These are phyloP conservation scores for Aspergillus unguis DNA, from an alignment of 2,329 filamentous ascomycete species.

Conservation along the genomic window DNA sequence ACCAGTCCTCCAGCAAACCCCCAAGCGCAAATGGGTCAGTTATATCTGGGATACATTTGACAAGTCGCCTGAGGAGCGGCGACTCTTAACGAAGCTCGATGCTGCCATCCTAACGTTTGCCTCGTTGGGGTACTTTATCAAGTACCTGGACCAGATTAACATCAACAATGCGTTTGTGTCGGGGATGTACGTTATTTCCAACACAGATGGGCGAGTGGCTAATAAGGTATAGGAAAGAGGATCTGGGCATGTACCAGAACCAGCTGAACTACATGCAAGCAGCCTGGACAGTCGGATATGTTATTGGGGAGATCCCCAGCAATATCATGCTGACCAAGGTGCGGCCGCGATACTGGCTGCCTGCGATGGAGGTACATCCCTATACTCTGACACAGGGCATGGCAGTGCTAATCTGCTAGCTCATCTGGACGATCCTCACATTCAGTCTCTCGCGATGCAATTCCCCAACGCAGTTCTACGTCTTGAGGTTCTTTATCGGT, in stretches of 20 bases:
- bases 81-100: slow-evolving; percentile 51
- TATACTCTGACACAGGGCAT: neutral
- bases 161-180: slow-evolving; percentile 49
- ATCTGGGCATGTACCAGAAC: slow-evolving; percentile 52
- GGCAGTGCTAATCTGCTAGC: slow-evolving; percentile 18
- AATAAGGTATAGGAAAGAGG: slow-evolving; percentile 45
- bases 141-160: slow-evolving; percentile 47
- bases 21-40: slow-evolving; percentile 42
- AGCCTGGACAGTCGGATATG: slow-evolving; percentile 60
- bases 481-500: slow-evolving; percentile 50
- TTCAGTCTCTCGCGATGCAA: slow-evolving; percentile 44
- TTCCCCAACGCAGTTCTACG: slow-evolving; percentile 45
- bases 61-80: slow-evolving; percentile 49
- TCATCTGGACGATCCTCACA: slow-evolving; percentile 51
- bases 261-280: slow-evolving; percentile 56
- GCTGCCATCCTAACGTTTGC: slow-evolving; percentile 49
- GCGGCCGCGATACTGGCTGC: slow-evolving; percentile 49
- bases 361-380: slow-evolving; percentile 41
- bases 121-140: slow-evolving; percentile 49
- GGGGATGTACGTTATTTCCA: slow-evolving; percentile 37
- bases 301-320: slow-evolving; percentile 51
- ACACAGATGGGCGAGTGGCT: neutral
- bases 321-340: slow-evolving; percentile 52
- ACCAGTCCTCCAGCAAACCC: slow-evolving; percentile 21
- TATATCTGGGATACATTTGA: slow-evolving; percentile 55